A percentile compares a stretch with the other conserved stretches of the same genome.
These are phyloP conservation scores for Bimuria novae-zelandiae DNA, from an alignment of 2,329 filamentous ascomycete genomes.

Conservation along the genomic window DNA sequence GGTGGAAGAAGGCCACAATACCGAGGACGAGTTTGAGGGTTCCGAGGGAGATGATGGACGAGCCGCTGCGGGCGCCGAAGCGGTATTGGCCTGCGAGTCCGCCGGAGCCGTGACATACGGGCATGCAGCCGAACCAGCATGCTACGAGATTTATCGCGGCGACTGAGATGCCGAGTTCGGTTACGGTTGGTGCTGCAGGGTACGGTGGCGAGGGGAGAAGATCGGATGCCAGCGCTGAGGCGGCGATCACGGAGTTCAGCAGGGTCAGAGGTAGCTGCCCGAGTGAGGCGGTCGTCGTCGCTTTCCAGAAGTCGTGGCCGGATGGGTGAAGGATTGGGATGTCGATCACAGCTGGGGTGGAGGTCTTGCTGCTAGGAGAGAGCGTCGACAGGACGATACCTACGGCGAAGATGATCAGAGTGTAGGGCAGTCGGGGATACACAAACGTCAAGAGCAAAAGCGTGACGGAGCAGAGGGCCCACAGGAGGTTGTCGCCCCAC, in stretches of 20 bases:
- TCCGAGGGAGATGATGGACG: constrained; percentile 80
- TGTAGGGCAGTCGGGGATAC: constrained; percentile 73
- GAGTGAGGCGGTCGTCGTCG: constrained; percentile 70
- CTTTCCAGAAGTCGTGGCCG: constrained; percentile 54
- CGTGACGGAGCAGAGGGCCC: constrained; percentile 75
- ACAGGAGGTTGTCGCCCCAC: constrained; percentile 76
- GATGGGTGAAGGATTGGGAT: constrained; percentile 58
- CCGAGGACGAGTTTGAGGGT: constrained; percentile 76
- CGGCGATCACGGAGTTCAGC: constrained; percentile 90
- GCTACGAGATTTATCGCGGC: constrained; percentile 80
- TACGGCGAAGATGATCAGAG: constrained; percentile 70
- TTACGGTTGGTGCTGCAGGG: constrained; percentile 67
- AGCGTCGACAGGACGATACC: constrained; percentile 69
- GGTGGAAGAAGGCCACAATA: constrained; percentile 63
- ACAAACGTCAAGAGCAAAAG: constrained; percentile 70
- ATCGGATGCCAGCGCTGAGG: constrained; percentile 76
- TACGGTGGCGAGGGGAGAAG: constrained; percentile 69
- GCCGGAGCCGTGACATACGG: constrained; percentile 89
- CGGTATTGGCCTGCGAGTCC: constrained; percentile 88
- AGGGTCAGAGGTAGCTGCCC: constrained; percentile 90
- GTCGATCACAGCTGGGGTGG: constrained; percentile 55
- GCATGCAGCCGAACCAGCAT: constrained; percentile 95
- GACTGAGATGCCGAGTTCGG: constrained; percentile 79
- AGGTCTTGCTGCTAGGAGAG: constrained; percentile 20
- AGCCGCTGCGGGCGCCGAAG: constrained; percentile 87